Evolutionary conservation across 139 green algal genomes (phyloP).

Genomic region (Micractinium sp.): DNA sequence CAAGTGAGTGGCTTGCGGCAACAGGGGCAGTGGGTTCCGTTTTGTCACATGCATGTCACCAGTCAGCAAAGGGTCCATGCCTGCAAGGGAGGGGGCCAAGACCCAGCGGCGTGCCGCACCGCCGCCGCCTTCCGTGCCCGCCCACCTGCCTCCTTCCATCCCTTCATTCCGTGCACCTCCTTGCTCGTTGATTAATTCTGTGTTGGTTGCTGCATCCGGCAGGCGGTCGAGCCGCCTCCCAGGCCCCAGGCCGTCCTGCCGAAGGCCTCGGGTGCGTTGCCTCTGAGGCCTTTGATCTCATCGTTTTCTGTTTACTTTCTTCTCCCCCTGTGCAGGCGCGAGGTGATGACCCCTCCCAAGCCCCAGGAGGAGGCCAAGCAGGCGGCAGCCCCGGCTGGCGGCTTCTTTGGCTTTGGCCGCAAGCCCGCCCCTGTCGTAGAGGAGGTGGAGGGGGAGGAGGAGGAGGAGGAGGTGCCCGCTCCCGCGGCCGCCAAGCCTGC

Average conservation of each 20-base stretch:
- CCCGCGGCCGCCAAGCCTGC: not conserved
- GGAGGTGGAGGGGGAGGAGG: constrained; percentile 46
- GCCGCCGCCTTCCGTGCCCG: too few species aligned
- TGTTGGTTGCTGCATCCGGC: not conserved
- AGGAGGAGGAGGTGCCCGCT: constrained; percentile 39
- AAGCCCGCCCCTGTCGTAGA: not conserved
- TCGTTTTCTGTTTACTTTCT: not conserved
- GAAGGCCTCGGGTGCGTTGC: too few species aligned
- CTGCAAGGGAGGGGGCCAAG: too few species aligned
- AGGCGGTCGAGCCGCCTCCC: not conserved
- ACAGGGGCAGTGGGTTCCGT: too few species aligned
- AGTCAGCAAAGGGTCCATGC: too few species aligned
- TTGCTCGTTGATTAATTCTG: not conserved
- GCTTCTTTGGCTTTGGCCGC: constrained; percentile 10
- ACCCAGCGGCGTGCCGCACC: too few species aligned
- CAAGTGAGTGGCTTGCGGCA: constrained; percentile 11
- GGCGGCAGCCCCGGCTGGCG: not conserved
- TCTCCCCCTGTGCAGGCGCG: not conserved
- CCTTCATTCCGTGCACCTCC: too few species aligned
- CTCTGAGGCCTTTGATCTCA: too few species aligned
- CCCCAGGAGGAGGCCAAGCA: not conserved
- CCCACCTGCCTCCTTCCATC: too few species aligned
- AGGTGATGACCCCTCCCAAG: constrained; percentile 46
- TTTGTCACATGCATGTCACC: too few species aligned
- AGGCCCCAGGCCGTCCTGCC: not conserved